Evolutionary conservation across 495 filamentous ascomycete species (phyloP), one percentile per base, ranked within the genome.

Genomic region (Penicillium diatomitis): DNA sequence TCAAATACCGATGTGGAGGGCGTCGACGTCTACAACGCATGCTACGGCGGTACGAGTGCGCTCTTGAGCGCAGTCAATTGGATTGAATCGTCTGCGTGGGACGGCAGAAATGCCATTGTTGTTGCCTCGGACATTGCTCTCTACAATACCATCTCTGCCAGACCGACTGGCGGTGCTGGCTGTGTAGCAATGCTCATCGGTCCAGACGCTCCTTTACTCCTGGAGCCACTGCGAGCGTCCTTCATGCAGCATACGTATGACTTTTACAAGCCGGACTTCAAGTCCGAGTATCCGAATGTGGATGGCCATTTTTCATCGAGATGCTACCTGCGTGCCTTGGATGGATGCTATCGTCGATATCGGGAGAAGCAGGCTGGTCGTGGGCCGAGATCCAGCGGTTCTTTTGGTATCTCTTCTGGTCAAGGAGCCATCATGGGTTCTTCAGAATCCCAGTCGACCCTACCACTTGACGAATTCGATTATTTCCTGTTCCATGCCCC

Each of bases 261-360:
- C 66, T 98, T 98, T 72, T 97, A 92, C 80, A 97, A 97, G 81
- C 85, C 92, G 55, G 92, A 98, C 66, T 75, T 97, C 45, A 94
- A 89, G 48, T 91, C 85, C 75, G 92, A 98, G 69, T 97, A 98
- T 71, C 92, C 92, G 32, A 79, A 90, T 57, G 90, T 98, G 31
- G 92, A 98, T 63, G 92, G 92, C 43, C 90, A 96, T 59, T 96
- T 81, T 77, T 96, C 90, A 34, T 76, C 95, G 63, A 81, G 76
- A 63, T 98, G 92, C 80, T 98, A 98, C 70, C 88, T 83, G 47
- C 81, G 92, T 72, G 88, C 92, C 32, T 84, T 96, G n/a, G 92
- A 97, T 64, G 80, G 80, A 40, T 92, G 92, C 75, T 98, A 98
- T 79, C 85, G 87, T 67, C 87, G 85, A 41, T 98, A 96, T 75